These are phyloP conservation scores for Trichosporon inkin DNA, from an alignment of 1,284 basidiomycete genomes.

Conservation along the genomic window DNA sequence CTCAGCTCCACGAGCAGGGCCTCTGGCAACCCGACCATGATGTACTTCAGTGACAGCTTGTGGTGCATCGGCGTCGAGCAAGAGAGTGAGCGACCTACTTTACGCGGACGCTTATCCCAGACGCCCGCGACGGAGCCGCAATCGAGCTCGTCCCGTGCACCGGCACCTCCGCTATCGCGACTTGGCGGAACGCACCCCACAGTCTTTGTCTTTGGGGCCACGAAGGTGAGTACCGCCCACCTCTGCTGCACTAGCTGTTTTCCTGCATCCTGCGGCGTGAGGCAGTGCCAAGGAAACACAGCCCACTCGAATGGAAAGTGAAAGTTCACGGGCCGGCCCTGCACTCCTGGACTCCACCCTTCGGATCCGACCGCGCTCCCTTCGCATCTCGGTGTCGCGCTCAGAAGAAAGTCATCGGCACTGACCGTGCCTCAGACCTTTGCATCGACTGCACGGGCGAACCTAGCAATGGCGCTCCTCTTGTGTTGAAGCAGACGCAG, in stretches of 20 bases:
- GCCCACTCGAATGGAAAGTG: no score
- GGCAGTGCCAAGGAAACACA: no score
- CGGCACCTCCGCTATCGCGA: neutral
- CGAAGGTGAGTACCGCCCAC: neutral
- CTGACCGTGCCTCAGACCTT: neutral
- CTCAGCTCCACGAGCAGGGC: neutral
- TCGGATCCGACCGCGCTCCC: neutral
- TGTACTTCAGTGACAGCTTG: neutral
- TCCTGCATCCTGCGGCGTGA: no score
- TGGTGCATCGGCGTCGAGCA: neutral
- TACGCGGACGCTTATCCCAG: neutral
- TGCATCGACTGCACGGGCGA: neutral
- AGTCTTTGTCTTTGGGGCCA: neutral
- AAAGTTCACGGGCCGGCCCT: no score
- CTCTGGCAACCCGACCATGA: neutral
- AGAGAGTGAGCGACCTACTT: neutral
- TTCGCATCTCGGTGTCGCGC: neutral
- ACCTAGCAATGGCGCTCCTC: neutral
- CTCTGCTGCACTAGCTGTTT: neutral
- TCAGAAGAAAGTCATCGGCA: neutral
- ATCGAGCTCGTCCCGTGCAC: neutral
- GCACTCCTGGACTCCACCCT: no score
- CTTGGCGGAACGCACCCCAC: neutral
- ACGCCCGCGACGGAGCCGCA: neutral
- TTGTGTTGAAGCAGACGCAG: neutral